These are phyloP conservation scores for Leucocoprinus birnbaumii DNA, from an alignment of 768 basidiomycete genomes.

Conservation along the genomic window DNA sequence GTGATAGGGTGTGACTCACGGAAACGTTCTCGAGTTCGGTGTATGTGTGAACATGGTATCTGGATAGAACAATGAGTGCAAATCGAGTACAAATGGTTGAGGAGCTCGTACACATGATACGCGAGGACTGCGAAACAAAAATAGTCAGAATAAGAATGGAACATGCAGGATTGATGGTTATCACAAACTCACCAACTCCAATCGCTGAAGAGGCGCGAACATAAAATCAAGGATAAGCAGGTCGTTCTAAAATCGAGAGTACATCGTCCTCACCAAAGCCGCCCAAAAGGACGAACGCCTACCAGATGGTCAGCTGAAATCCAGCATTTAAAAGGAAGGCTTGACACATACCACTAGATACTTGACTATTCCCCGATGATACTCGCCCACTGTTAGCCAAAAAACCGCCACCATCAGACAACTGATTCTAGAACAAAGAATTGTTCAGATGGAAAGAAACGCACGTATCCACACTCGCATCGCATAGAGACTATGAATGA, in stretches of 20 bases:
- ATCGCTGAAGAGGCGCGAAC: conserved; percentile 21
- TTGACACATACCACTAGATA: conserved; percentile 20
- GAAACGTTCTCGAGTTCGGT: conserved; percentile 26
- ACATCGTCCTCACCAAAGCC: conserved; percentile 32
- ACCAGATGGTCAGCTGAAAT: conserved; percentile 1
- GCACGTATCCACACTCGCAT: conserved; percentile 45
- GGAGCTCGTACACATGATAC: conserved; percentile 30
- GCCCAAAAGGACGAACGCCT: conserved; percentile 31
- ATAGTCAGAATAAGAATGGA: background rate
- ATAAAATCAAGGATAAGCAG: conserved; percentile 1
- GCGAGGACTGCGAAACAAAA: conserved; percentile 26
- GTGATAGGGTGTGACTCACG: conserved; percentile 20
- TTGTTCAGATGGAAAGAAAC: too few relatives aligned
- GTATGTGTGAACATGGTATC: conserved; percentile 30
- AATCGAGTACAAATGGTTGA: background rate
- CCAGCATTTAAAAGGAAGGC: background rate
- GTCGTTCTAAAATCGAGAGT: background rate
- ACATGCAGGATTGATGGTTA: background rate
- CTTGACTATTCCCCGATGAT: conserved; percentile 23
- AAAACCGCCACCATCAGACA: background rate
- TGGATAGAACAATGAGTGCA: conserved; percentile 11
- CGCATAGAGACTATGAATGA: conserved; percentile 47
- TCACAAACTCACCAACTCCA: conserved; percentile 26
- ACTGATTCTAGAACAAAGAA: conserved; percentile 22
- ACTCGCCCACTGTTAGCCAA: conserved; percentile 19